Evolutionary conservation across 305 asterid genomes (phyloP).

Genomic region (Fraxinus latifolia): DNA sequence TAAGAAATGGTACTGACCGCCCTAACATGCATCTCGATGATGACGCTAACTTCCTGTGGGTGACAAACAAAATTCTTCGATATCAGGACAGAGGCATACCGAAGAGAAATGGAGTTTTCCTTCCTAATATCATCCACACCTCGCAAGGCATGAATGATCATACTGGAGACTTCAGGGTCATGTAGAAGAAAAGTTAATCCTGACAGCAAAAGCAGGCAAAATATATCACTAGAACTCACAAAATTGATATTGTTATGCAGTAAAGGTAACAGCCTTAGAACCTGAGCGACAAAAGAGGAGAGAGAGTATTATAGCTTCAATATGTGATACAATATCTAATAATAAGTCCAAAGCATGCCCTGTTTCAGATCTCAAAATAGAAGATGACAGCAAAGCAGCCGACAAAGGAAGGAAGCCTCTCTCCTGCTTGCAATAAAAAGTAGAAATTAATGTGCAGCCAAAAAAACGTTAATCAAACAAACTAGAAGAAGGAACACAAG

Average conservation of each 20-base stretch:
- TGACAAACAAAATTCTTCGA: slow-evolving; percentile 74
- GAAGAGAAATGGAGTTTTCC: slow-evolving; percentile 65
- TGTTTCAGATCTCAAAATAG: slow-evolving; percentile 57
- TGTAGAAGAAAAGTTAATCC: slow-evolving; percentile 75
- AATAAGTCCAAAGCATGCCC: slow-evolving; percentile 59
- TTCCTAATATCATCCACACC: slow-evolving; percentile 57
- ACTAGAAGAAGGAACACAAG: not conserved
- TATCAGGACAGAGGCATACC: slow-evolving; percentile 72
- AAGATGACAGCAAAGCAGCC: slow-evolving; percentile 85
- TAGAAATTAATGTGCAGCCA: slow-evolving; percentile 28
- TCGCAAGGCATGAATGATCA: slow-evolving; percentile 59
- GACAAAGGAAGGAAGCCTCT: slow-evolving; percentile 95
- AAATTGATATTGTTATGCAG: slow-evolving; percentile 10
- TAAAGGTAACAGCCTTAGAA: slow-evolving; percentile 26
- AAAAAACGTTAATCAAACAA: slow-evolving; percentile 15
- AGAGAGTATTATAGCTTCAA: slow-evolving; percentile 70
- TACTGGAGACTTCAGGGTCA: slow-evolving; percentile 69
- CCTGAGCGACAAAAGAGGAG: slow-evolving; percentile 88
- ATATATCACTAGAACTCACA: slow-evolving; percentile 24
- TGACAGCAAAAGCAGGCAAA: slow-evolving; percentile 38
- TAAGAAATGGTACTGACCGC: slow-evolving; percentile 51
- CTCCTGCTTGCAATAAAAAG: slow-evolving; percentile 54
- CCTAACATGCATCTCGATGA: slow-evolving; percentile 74
- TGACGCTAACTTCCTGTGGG: slow-evolving; percentile 68
- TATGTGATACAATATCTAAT: slow-evolving; percentile 59